Evolutionary conservation across 306 rosid species (phyloP).

Genomic region (Hippophae tibetana): DNA sequence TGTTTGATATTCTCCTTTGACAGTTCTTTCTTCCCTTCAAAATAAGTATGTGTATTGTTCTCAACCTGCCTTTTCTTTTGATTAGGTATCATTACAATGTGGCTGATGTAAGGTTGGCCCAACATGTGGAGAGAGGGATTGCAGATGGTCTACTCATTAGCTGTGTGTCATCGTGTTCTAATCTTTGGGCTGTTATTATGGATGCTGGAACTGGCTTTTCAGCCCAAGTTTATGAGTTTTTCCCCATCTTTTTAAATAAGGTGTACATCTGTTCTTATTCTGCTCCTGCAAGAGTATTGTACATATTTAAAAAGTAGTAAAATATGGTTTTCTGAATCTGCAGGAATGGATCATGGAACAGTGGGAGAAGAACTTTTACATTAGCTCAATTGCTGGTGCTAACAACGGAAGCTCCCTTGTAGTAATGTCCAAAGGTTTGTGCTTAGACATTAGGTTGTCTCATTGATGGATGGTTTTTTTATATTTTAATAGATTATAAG

Average conservation of each 20-base stretch:
- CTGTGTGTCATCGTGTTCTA: slow-evolving; percentile 84
- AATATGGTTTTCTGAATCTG: slow-evolving; percentile 3
- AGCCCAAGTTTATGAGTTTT: slow-evolving; percentile 71
- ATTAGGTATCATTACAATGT: slow-evolving; percentile 82
- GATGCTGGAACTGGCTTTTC: slow-evolving; percentile 92
- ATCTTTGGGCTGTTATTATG: slow-evolving; percentile 97
- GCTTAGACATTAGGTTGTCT: not conserved
- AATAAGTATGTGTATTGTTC: not conserved
- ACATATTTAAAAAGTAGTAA: too few relatives aligned
- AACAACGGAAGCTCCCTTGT: slow-evolving; percentile 60
- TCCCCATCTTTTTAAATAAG: slow-evolving; percentile 80
- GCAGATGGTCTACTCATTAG: slow-evolving; percentile 89
- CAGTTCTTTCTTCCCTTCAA: too few relatives aligned
- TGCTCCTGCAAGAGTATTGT: too few relatives aligned
- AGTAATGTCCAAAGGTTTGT: slow-evolving; percentile 58
- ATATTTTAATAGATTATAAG: not conserved
- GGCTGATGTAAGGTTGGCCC: slow-evolving; percentile 75
- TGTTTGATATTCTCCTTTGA: too few relatives aligned
- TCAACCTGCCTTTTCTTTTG: slow-evolving; percentile 13
- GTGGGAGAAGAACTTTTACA: slow-evolving; percentile 61
- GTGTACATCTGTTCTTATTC: slow-evolving; percentile 28
- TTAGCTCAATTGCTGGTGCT: slow-evolving; percentile 57
- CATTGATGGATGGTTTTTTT: not conserved
- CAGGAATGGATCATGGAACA: slow-evolving; percentile 72
- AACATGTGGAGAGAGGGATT: slow-evolving; percentile 88